A percentile compares a stretch with the other conserved stretches of the same genome.
phyloP scores from a whole-genome alignment of 306 rosid species.

The Trichosanthes truncata region DNA sequence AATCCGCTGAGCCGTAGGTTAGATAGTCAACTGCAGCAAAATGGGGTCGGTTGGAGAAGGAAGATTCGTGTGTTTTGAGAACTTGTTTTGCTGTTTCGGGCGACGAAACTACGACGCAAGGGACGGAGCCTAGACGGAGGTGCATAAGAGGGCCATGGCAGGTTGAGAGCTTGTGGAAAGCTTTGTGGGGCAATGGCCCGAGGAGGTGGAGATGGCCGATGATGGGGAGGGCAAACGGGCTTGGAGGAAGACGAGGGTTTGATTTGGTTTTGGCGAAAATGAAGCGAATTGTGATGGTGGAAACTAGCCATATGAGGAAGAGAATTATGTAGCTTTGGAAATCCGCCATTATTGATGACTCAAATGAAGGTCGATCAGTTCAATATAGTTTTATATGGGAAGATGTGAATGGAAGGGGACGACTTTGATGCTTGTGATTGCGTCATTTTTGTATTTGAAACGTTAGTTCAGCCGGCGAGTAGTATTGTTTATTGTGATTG shows the following conservation, averaged over 20 bases:
- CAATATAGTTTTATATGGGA: background rate
- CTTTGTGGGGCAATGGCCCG: slow-evolving; percentile 30
- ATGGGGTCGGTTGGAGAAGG: slow-evolving; percentile 19
- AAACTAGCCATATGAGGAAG: slow-evolving; percentile 24
- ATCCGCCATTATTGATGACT: slow-evolving; percentile 33
- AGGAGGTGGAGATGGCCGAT: slow-evolving; percentile 40
- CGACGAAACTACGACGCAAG: slow-evolving; percentile 25
- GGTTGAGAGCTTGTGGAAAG: slow-evolving; percentile 28
- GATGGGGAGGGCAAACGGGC: slow-evolving; percentile 27
- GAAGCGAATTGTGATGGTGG: slow-evolving; percentile 17
- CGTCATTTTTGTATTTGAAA: background rate
- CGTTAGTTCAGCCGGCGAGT: background rate
- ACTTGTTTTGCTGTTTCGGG: slow-evolving; percentile 30
- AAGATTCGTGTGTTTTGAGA: slow-evolving; percentile 25
- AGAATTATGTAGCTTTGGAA: slow-evolving; percentile 26
- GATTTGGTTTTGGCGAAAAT: slow-evolving; percentile 17
- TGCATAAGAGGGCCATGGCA: slow-evolving; percentile 25
- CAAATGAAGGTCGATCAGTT: background rate
- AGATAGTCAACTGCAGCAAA: slow-evolving; percentile 19
- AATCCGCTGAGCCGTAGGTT: slow-evolving; percentile 27
- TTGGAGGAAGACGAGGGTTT: slow-evolving; percentile 24
- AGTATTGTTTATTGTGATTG: background rate
- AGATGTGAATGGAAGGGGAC: background rate
- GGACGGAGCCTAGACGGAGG: slow-evolving; percentile 29
- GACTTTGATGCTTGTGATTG: background rate